These are phyloP conservation scores for Yarrowia deformans DNA, from an alignment of 805 yeast genomes.

Conservation along the genomic window DNA sequence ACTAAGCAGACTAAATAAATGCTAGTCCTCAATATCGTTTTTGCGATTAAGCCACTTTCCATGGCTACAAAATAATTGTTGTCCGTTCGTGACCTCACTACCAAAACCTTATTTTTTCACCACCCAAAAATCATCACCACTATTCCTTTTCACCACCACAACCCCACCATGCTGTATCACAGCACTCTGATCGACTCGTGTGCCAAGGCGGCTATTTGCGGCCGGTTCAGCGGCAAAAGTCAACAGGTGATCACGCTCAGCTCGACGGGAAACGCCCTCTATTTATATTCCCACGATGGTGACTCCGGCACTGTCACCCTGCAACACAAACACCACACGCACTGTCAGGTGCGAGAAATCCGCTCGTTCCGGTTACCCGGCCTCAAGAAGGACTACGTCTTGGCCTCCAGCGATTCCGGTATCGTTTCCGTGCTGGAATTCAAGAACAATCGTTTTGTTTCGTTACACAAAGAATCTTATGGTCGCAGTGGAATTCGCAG, in stretches of 20 bases:
- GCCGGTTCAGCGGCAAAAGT: constrained; percentile 7
- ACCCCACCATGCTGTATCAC: constrained; percentile 19
- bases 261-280: constrained; percentile 16
- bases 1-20: not conserved
- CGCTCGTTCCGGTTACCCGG: constrained; percentile 62
- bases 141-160: not conserved
- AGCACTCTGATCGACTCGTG: not conserved
- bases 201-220: constrained; percentile 15
- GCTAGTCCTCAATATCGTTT: too few species aligned
- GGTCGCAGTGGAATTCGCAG: constrained; percentile 79
- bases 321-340: constrained; percentile 44
- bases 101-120: too few species aligned
- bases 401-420: constrained; percentile 83
- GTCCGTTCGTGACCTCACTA: not conserved
- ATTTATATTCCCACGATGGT: constrained; percentile 13
- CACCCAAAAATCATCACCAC: not conserved
- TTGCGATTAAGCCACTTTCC: too few species aligned
- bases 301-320: constrained; percentile 3
- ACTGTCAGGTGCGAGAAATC: constrained; percentile 65
- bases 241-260: constrained; percentile 25
- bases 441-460: constrained; percentile 53
- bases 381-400: constrained; percentile 62
- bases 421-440: constrained; percentile 63
- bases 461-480: constrained; percentile 65
- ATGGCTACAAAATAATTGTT: too few species aligned